These are phyloP conservation scores for Solanum acaule DNA, from an alignment of 257 asterid species.

Conservation along the genomic window DNA sequence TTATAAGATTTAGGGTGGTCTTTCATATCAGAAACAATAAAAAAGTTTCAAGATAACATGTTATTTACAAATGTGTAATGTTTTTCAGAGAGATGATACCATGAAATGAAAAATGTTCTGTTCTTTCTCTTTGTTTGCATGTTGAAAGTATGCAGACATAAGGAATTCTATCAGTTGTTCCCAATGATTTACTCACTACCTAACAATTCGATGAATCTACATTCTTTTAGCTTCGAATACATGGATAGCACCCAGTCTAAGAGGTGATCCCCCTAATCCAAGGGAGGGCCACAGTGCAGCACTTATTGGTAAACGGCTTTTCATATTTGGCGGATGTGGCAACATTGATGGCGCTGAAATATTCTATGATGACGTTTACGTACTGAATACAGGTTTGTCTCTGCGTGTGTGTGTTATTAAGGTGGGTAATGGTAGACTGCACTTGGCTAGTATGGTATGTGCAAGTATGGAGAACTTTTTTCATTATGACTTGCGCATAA, in stretches of 20 bases:
- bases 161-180: not conserved
- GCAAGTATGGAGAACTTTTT: not conserved
- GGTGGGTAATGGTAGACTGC: not conserved
- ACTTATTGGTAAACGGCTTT: conserved; percentile 77
- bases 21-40: not conserved
- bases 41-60: not conserved
- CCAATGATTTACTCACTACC: not conserved
- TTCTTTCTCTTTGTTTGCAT: not conserved
- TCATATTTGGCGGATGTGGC: conserved; percentile 96
- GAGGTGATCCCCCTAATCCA: conserved; percentile 90
- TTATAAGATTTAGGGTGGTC: not conserved
- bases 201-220: not conserved
- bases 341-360: conserved; percentile 54
- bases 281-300: conserved; percentile 99
- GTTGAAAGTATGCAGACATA: not conserved
- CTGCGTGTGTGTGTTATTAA: not conserved
- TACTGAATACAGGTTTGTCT: conserved; percentile 67
- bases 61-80: not conserved
- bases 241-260: conserved; percentile 71
- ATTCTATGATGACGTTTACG: conserved; percentile 88
- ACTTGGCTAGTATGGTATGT: not conserved
- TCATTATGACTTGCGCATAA: not conserved
- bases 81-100: not conserved
- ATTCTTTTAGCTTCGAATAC: conserved; percentile 54
- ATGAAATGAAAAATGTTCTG: not conserved